phyloP scores from a whole-genome alignment of 306 rosid species.

The Malus asiatica region DNA sequence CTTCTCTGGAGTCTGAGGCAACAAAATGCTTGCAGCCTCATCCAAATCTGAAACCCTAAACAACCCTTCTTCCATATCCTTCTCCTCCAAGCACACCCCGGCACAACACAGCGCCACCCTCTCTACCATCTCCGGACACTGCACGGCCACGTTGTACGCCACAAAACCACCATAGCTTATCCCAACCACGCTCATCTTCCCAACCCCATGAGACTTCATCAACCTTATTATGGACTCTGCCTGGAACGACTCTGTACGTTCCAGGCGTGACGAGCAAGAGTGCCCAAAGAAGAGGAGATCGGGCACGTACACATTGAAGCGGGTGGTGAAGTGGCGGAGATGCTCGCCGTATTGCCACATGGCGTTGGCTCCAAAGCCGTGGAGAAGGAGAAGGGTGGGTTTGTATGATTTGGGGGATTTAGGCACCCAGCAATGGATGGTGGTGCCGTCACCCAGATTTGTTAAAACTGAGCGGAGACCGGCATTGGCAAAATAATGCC shows the following conservation, averaged over 20 bases:
- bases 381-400: conserved; percentile 49
- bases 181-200: conserved; percentile 48
- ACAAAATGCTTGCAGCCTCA: conserved; percentile 52
- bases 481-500: conserved; percentile 34
- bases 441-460: conserved; percentile 55
- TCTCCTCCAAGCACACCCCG: conserved; percentile 66
- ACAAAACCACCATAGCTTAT: conserved; percentile 82
- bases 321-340: conserved; percentile 27
- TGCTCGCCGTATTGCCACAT: conserved; percentile 76
- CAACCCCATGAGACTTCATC: conserved; percentile 44
- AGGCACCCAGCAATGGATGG: conserved; percentile 71
- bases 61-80: conserved; percentile 52
- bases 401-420: conserved; percentile 27
- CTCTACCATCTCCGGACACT: conserved; percentile 53
- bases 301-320: conserved; percentile 63
- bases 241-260: conserved; percentile 53
- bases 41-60: conserved; percentile 49
- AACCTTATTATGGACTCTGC: conserved; percentile 40
- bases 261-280: conserved; percentile 41
- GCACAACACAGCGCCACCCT: conserved; percentile 52
- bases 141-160: conserved; percentile 50
- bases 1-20: conserved; percentile 65
- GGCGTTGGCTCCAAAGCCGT: conserved; percentile 80
- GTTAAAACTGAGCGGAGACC: conserved; percentile 51
- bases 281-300: conserved; percentile 74